phyloP scores from a whole-genome alignment of 2,329 filamentous ascomycete genomes.

The Zymoseptoria ardabiliae region DNA sequence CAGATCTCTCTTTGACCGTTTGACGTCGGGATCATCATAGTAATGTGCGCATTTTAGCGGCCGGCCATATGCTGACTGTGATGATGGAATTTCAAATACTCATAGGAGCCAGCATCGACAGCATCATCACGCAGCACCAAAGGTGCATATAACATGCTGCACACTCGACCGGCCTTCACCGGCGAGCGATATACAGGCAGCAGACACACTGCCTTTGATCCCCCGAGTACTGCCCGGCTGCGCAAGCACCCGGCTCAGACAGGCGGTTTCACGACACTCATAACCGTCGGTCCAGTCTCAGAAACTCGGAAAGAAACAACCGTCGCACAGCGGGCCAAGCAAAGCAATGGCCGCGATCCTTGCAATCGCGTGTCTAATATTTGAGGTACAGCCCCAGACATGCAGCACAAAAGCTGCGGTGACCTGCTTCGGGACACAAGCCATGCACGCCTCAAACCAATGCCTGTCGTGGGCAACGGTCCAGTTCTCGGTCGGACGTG shows the following conservation, averaged over 20 bases:
- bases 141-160: not conserved
- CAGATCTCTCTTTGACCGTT: not conserved
- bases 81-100: not conserved
- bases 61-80: not conserved
- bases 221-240: not conserved
- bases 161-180: not conserved
- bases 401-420: not conserved
- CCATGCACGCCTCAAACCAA: not conserved
- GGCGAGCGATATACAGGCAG: not conserved
- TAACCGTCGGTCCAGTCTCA: not conserved
- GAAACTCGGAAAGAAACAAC: not conserved
- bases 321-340: not conserved
- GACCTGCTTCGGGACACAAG: not conserved
- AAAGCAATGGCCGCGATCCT: not conserved
- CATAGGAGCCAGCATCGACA: not conserved
- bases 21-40: not conserved
- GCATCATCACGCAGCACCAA: not conserved
- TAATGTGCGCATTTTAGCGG: not conserved
- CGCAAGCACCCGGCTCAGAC: slow-evolving; percentile 4
- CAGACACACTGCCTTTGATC: slow-evolving; percentile 1
- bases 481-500: not conserved
- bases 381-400: not conserved
- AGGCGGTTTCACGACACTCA: slow-evolving; percentile 5
- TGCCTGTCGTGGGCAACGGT: not conserved
- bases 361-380: not conserved